Percentiles rank a stretch among this genome's conserved stretches.
phyloP scores from a whole-genome alignment of 2,329 filamentous ascomycete genomes.

The Huntiella savannae region DNA sequence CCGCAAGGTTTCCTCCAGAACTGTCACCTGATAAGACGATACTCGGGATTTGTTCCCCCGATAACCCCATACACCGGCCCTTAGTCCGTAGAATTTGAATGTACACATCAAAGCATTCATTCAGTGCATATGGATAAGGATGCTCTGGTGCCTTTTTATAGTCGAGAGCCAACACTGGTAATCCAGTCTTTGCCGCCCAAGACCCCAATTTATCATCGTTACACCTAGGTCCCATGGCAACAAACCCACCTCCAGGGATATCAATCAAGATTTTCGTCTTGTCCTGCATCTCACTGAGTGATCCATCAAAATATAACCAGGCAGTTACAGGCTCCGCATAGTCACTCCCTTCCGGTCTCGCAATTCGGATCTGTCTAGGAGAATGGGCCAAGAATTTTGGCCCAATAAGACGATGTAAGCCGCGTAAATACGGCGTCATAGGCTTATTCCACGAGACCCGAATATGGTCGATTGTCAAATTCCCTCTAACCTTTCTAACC shows the following conservation, averaged over 20 bases:
- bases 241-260: slow-evolving; percentile 83
- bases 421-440: slow-evolving; percentile 65
- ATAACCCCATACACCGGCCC: slow-evolving; percentile 26
- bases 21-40: slow-evolving; percentile 30
- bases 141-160: slow-evolving; percentile 43
- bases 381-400: slow-evolving; percentile 66
- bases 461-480: slow-evolving; percentile 77
- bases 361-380: slow-evolving; percentile 67
- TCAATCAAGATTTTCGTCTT: slow-evolving; percentile 70
- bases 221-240: slow-evolving; percentile 87
- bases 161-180: slow-evolving; percentile 82
- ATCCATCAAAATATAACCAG: slow-evolving; percentile 91
- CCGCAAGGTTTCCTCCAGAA: slow-evolving; percentile 28
- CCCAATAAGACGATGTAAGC: slow-evolving; percentile 52
- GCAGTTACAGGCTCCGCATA: slow-evolving; percentile 68
- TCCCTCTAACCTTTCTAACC: slow-evolving; percentile 72
- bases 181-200: slow-evolving; percentile 74
- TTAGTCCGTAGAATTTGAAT: slow-evolving; percentile 20
- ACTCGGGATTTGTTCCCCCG: slow-evolving; percentile 20
- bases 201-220: slow-evolving; percentile 87
- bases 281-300: slow-evolving; percentile 54
- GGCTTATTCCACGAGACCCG: slow-evolving; percentile 92
- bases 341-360: slow-evolving; percentile 57
- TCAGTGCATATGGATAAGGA: slow-evolving; percentile 28
- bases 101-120: slow-evolving; percentile 32